Percentiles rank a stretch among this genome's conserved stretches.
Conservation (phyloP, 1,139 yeast species). For the Geotrichum candidum region DNA sequence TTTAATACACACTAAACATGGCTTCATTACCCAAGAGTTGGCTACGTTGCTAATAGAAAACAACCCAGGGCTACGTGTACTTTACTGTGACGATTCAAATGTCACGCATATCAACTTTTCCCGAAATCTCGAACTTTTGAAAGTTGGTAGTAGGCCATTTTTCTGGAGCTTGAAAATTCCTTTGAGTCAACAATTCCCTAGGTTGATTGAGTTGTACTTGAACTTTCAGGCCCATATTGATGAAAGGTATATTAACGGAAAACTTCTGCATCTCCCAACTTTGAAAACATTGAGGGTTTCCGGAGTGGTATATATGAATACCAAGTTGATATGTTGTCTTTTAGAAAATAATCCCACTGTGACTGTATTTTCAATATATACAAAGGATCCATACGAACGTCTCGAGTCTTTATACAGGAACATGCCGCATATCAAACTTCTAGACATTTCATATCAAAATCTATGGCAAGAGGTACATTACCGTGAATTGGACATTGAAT, state of each 20-base stretch:
- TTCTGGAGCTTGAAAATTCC: not conserved
- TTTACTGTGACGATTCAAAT: not conserved
- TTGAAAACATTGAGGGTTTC: not conserved
- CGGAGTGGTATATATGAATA: not conserved
- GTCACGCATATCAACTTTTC: not conserved
- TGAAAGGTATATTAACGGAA: not conserved
- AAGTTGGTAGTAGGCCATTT: not conserved
- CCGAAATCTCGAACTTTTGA: not conserved
- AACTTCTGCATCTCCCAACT: not conserved
- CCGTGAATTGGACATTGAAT: not conserved
- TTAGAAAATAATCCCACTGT: not conserved
- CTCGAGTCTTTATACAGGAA: not conserved
- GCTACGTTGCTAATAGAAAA: not conserved
- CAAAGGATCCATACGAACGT: not conserved
- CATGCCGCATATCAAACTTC: not conserved
- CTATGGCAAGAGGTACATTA: no score
- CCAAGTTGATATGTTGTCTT: not conserved
- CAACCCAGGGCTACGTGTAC: not conserved
- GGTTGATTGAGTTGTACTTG: not conserved
- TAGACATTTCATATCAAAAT: not conserved
- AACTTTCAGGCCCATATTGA: not conserved
- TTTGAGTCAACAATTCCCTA: not conserved
- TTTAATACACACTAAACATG: no score
- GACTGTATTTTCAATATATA: not conserved
- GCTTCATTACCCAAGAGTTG: no score